Evolutionary conservation across 1,139 yeast species (phyloP).

Genomic region (Debaryomyces fabryi): DNA sequence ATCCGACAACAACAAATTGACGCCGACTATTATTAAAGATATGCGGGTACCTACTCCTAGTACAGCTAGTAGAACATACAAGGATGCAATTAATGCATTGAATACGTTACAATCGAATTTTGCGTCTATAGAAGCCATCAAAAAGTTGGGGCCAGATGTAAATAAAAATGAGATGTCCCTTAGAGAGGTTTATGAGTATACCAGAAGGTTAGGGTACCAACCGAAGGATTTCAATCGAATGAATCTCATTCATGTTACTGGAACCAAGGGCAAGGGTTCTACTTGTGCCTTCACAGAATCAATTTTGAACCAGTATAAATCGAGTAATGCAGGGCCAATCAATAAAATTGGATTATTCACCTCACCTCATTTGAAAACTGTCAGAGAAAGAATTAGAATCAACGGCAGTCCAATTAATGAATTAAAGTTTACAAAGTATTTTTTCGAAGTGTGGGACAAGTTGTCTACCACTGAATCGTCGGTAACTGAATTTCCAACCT

Average conservation of each 20-base stretch:
- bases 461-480: constrained; percentile 64
- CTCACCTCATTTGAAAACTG: constrained; percentile 93
- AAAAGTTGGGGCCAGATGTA: constrained; percentile 63
- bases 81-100: constrained; percentile 82
- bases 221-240: constrained; percentile 68
- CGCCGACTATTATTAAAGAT: constrained; percentile 5
- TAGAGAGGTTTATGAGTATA: constrained; percentile 89
- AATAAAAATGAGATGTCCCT: constrained; percentile 72
- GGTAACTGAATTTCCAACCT: constrained; percentile 63
- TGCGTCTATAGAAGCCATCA: constrained; percentile 82
- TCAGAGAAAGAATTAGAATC: constrained; percentile 87
- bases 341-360: constrained; percentile 85
- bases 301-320: constrained; percentile 64
- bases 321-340: constrained; percentile 23
- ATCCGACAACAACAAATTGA: constrained; percentile 7
- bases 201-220: constrained; percentile 83
- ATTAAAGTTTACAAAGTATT: constrained; percentile 78
- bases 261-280: constrained; percentile 98
- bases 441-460: constrained; percentile 91
- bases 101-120: constrained; percentile 90
- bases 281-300: constrained; percentile 94
- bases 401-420: constrained; percentile 85
- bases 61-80: constrained; percentile 32
- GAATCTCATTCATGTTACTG: constrained; percentile 89
- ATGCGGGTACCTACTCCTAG: constrained; percentile 4